Conservation (phyloP, 164 flowering plant genomes). For the Saururus chinensis region DNA sequence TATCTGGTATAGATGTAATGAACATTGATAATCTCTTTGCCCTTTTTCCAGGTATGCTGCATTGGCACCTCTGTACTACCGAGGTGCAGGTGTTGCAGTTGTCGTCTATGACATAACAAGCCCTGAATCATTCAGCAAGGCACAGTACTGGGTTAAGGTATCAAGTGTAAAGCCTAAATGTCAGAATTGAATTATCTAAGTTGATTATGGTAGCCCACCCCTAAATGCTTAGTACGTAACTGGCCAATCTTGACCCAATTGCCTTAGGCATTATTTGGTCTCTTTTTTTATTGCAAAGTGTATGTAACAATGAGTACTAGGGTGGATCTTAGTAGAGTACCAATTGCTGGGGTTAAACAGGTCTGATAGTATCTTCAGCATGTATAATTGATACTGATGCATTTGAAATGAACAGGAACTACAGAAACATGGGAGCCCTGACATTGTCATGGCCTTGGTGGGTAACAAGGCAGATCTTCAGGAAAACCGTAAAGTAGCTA, state of each 20-base stretch:
- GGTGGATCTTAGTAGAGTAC: too few species aligned
- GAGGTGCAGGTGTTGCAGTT: slow-evolving; percentile 97
- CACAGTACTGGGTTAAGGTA: slow-evolving; percentile 99
- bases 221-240: background rate
- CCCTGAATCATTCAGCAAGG: slow-evolving; percentile 78
- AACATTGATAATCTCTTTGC: background rate
- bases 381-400: background rate
- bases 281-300: too few species aligned
- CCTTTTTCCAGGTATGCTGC: slow-evolving; percentile 75
- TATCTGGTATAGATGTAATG: background rate
- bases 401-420: slow-evolving; percentile 46
- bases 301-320: too few species aligned
- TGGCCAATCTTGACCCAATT: background rate
- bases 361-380: too few species aligned
- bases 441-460: slow-evolving; percentile 92
- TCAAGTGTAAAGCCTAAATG: background rate
- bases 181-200: background rate
- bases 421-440: slow-evolving; percentile 95
- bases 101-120: slow-evolving; percentile 92
- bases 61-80: slow-evolving; percentile 90
- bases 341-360: too few species aligned
- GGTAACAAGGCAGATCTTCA: slow-evolving; percentile 99
- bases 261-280: background rate
- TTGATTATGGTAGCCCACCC: background rate
- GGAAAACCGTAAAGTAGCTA: slow-evolving; percentile 68